These are phyloP conservation scores for Pistacia atlantica DNA, from an alignment of 345 rosid species.

Conservation along the genomic window DNA sequence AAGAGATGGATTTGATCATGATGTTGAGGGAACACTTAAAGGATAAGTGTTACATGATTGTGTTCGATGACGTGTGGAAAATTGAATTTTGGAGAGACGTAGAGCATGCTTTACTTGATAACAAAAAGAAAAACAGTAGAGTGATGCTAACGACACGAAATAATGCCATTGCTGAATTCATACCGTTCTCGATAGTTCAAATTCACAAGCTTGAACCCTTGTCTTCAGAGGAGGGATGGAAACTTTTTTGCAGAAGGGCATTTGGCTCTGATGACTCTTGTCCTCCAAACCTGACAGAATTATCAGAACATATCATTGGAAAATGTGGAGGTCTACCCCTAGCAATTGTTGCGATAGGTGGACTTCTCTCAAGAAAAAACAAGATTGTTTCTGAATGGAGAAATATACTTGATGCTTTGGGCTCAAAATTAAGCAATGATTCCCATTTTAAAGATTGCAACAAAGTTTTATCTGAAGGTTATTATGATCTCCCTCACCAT, in stretches of 20 bases:
- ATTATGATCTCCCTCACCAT: neutral
- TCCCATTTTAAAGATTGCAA: too few relatives aligned
- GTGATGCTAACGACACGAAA: conserved; percentile 19
- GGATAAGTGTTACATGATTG: conserved; percentile 17
- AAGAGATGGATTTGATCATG: neutral
- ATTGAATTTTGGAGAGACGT: conserved; percentile 20
- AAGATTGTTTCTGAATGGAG: too few relatives aligned
- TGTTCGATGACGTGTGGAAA: conserved; percentile 28
- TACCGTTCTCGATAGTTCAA: neutral
- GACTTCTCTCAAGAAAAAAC: too few relatives aligned
- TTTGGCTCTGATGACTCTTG: neutral
- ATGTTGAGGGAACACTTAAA: conserved; percentile 10
- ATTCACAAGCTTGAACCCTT: conserved; percentile 14
- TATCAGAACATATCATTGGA: too few relatives aligned
- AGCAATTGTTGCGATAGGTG: too few relatives aligned
- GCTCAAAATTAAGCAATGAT: too few relatives aligned
- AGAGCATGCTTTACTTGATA: conserved; percentile 21
- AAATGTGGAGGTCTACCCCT: too few relatives aligned
- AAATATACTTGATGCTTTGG: too few relatives aligned
- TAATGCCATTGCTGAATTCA: neutral
- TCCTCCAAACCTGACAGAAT: too few relatives aligned
- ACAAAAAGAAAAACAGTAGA: conserved; percentile 11
- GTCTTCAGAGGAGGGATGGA: neutral
- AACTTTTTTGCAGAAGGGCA: conserved; percentile 18
- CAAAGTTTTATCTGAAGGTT: neutral